A percentile compares a stretch with the other conserved stretches of the same genome.
These are phyloP conservation scores for Linaria vulgaris DNA, from an alignment of 257 asterid genomes.

Conservation along the genomic window DNA sequence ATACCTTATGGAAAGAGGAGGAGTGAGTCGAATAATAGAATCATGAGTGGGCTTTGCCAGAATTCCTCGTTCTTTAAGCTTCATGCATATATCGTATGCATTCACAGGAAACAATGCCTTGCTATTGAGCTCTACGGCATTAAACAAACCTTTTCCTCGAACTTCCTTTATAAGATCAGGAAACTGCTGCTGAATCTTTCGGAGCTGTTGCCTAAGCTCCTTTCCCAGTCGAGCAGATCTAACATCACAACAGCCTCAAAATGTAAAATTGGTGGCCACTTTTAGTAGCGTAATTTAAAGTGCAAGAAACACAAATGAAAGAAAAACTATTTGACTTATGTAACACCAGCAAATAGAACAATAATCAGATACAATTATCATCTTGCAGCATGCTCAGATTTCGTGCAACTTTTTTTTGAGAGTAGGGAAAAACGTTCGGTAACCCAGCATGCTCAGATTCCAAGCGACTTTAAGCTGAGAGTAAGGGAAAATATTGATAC, in stretches of 20 bases:
- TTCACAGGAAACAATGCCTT: conserved; percentile 62
- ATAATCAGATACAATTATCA: background rate
- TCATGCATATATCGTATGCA: conserved; percentile 89
- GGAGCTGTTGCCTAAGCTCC: conserved; percentile 63
- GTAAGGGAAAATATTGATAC: conserved; percentile 33
- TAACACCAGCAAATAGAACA: background rate
- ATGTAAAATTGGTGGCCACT: background rate
- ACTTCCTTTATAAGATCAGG: conserved; percentile 76
- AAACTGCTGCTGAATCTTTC: conserved; percentile 58
- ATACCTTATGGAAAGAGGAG: conserved; percentile 89
- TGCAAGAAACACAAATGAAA: background rate
- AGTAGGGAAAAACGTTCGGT: conserved; percentile 9
- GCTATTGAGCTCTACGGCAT: conserved; percentile 82
- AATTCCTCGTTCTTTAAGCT: conserved; percentile 87
- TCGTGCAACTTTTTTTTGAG: background rate
- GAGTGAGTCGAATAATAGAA: conserved; percentile 78
- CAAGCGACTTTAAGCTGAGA: background rate
- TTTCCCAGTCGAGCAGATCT: conserved; percentile 79
- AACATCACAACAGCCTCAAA: conserved; percentile 7
- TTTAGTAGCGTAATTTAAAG: background rate
- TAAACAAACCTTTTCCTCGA: conserved; percentile 88
- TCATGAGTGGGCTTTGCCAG: conserved; percentile 94
- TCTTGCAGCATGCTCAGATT: conserved; percentile 8
- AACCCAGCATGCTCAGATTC: conserved; percentile 24
- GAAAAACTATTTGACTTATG: background rate